Evolutionary conservation across 257 asterid species (phyloP).

Genomic region (Datura wrightii): DNA sequence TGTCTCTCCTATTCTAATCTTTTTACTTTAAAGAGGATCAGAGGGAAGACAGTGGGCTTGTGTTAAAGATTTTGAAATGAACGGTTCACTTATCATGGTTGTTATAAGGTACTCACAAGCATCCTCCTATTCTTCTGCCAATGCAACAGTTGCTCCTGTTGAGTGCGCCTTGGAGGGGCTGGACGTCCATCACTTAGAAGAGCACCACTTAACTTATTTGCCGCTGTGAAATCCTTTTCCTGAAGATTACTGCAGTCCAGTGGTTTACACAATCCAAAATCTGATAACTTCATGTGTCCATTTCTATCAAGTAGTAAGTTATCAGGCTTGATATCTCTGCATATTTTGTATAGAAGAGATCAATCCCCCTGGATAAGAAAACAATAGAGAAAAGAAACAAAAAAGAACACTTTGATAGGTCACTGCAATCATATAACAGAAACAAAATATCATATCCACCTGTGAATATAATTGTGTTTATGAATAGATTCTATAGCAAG

Average conservation of each 20-base stretch:
- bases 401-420: conserved; percentile 22
- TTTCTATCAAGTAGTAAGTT: conserved; percentile 91
- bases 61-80: not conserved
- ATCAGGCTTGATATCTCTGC: conserved; percentile 99
- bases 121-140: conserved; percentile 97
- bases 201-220: conserved; percentile 73
- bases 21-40: not conserved
- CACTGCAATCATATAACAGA: conserved; percentile 30
- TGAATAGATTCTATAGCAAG: conserved; percentile 97
- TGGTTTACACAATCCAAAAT: conserved; percentile 96
- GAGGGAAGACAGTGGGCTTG: not conserved
- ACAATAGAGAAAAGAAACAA: conserved; percentile 29
- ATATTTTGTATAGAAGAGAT: conserved; percentile 35
- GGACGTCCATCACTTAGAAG: conserved; percentile 96
- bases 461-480: conserved; percentile 90
- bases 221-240: conserved; percentile 86
- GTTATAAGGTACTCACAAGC: conserved; percentile 67
- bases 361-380: not conserved
- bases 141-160: conserved; percentile 93
- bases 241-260: conserved; percentile 91
- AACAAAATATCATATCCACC: conserved; percentile 54
- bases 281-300: conserved; percentile 97
- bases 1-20: conserved; percentile 22
- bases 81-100: not conserved
- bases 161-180: conserved; percentile 81